Conservation (phyloP, 2,329 filamentous ascomycete species). For the Pyrenophora graminea region DNA sequence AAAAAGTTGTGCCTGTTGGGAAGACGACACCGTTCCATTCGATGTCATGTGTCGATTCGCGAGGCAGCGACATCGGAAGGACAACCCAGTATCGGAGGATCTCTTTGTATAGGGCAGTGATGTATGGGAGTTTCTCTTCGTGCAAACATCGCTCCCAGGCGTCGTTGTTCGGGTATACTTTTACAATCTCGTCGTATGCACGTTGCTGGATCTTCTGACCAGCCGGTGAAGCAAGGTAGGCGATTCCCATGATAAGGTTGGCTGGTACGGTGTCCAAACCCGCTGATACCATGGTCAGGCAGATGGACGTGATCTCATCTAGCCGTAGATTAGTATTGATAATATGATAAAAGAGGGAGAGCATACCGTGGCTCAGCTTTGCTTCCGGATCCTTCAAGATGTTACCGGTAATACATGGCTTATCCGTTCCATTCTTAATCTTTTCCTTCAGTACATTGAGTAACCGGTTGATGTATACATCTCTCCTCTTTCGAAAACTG, state of each 20-base stretch:
- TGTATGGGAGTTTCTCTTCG: conserved; percentile 76
- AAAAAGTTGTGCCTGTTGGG: conserved; percentile 76
- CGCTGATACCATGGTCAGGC: conserved; percentile 79
- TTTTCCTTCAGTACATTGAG: conserved; percentile 63
- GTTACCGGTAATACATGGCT: conserved; percentile 70
- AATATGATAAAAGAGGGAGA: neutral
- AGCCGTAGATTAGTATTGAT: conserved; percentile 15
- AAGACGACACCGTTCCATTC: conserved; percentile 69
- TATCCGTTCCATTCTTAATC: conserved; percentile 66
- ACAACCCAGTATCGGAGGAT: conserved; percentile 78
- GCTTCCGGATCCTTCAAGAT: conserved; percentile 72
- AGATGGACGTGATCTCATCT: conserved; percentile 80
- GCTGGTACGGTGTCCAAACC: conserved; percentile 81
- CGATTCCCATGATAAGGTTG: conserved; percentile 79
- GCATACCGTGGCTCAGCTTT: conserved; percentile 66
- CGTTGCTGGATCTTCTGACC: conserved; percentile 72
- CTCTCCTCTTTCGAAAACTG: conserved; percentile 69
- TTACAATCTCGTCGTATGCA: conserved; percentile 71
- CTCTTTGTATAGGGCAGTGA: conserved; percentile 79
- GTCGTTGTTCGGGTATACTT: conserved; percentile 72
- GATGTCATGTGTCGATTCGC: conserved; percentile 73
- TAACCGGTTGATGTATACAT: conserved; percentile 66
- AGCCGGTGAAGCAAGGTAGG: conserved; percentile 69
- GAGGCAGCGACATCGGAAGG: conserved; percentile 76
- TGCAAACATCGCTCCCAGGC: conserved; percentile 75